Evolutionary conservation across 495 filamentous ascomycete species (phyloP), one percentile per base, ranked within the genome.

Genomic region (Neurospora tetraspora): DNA sequence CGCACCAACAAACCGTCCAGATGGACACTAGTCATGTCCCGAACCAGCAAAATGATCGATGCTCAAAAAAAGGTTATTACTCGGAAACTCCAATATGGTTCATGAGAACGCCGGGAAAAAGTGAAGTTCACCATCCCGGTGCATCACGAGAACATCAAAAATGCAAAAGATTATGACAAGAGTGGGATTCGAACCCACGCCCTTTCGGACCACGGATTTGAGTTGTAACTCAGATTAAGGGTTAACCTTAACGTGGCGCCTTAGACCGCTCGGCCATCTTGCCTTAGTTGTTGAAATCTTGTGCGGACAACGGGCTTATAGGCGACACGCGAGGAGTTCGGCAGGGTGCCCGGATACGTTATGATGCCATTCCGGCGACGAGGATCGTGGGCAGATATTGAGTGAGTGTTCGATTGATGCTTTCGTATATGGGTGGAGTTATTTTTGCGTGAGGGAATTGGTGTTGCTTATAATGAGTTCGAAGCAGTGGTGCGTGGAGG

Each of bases 151-250:
- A 2, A 45, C 42, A 45, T 3, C 42, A 71, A 71, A 36, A 45
- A 18, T 53, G 20, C 11, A 71, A 65, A 71, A 37, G 14, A 71
- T 10, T 4, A 68, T 74, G 73, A 70, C 70, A 61, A 74, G 70
- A 71, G 71, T 72, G 70, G 71, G 73, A 74, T 71, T 74, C 73
- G 73, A 74, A 74, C 73, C 71, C 70, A 72, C 69, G 73, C 71
- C 73, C 73, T 74, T 71, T 61, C 53, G 53, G 53, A 61, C 53
- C 53, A 61, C 53, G 53, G 53, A 61, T n/a, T 43, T 43, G 42
- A 43, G 42, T 43, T 43, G 7, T n/a, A n/a, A 43, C 42, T 43
- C 42, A 43, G 42, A 43, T 43, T 43, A 43, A 43, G 42, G 42
- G 42, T 43, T 43, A 39, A 39, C 39, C 39, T 39, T 39, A 39